Conservation (phyloP, 345 rosid genomes). For the Zanthoxylum bungeanum region DNA sequence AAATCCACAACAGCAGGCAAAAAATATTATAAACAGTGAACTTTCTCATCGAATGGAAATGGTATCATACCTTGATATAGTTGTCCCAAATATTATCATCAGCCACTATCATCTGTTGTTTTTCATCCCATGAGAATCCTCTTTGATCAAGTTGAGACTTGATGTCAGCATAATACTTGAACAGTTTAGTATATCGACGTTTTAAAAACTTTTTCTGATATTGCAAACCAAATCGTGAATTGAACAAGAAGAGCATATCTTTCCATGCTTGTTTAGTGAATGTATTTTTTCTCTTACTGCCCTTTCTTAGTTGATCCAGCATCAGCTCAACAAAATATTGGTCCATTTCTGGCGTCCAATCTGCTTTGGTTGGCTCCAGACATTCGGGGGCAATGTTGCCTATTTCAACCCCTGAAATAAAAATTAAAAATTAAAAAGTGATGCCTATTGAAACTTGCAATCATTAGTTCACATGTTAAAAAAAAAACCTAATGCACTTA, state of each 20-base stretch:
- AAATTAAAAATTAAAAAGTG: background rate
- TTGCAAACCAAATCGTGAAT: conserved; percentile 32
- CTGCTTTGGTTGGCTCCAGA: conserved; percentile 24
- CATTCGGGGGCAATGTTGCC: conserved; percentile 21
- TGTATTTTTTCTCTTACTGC: conserved; percentile 24
- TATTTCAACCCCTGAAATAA: conserved; percentile 24
- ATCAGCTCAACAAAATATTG: conserved; percentile 41
- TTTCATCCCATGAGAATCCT: conserved; percentile 53
- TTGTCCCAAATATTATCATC: conserved; percentile 43
- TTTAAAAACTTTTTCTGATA: conserved; percentile 29
- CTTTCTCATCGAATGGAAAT: conserved; percentile 3
- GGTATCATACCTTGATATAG: conserved; percentile 28
- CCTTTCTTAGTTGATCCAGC: conserved; percentile 39
- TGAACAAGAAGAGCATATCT: conserved; percentile 42
- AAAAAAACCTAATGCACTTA: background rate
- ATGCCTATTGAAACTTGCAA: background rate
- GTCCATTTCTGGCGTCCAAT: conserved; percentile 42
- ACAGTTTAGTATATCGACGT: conserved; percentile 33
- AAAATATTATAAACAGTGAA: conserved; percentile 6
- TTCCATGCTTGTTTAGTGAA: conserved; percentile 44
- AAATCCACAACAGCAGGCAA: conserved; percentile 11
- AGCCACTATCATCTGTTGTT: conserved; percentile 32
- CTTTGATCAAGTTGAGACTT: conserved; percentile 34
- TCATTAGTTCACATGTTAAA: background rate
- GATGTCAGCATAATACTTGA: conserved; percentile 30